Percentiles rank a stretch among this genome's conserved stretches.
Evolutionary conservation across 306 rosid genomes (phyloP).

Genomic region (Delonix regia): DNA sequence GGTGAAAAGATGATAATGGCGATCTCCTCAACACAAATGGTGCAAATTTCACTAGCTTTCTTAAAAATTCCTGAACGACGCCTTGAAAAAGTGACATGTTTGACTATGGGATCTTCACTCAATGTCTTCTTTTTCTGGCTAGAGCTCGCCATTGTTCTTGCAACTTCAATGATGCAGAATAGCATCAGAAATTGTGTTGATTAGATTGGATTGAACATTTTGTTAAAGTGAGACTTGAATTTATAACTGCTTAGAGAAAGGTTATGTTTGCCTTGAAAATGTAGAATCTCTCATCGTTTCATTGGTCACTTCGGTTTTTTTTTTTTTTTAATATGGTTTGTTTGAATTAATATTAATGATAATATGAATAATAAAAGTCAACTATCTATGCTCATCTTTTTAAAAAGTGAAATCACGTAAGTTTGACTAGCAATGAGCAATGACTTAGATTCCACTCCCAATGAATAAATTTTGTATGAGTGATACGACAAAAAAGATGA

Average conservation of each 20-base stretch:
- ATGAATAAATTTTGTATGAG: no score
- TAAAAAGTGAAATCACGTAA: no score
- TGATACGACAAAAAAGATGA: no score
- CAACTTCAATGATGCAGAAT: neutral
- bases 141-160: neutral
- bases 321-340: no score
- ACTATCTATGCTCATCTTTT: no score
- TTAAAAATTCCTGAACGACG: neutral
- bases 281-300: neutral
- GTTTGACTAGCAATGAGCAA: no score
- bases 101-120: neutral
- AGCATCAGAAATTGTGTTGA: neutral
- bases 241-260: neutral
- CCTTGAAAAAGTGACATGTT: neutral
- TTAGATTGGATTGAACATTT: neutral
- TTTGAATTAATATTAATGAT: neutral
- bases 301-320: neutral
- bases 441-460: no score
- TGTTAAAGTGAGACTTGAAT: neutral
- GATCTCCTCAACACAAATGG: neutral
- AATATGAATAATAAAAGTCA: no score
- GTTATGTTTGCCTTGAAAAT: neutral
- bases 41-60: neutral
- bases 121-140: neutral
- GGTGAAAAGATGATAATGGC: neutral